phyloP scores from a whole-genome alignment of 2,329 filamentous ascomycete species.

The Pseudogymnoascus sp. region DNA sequence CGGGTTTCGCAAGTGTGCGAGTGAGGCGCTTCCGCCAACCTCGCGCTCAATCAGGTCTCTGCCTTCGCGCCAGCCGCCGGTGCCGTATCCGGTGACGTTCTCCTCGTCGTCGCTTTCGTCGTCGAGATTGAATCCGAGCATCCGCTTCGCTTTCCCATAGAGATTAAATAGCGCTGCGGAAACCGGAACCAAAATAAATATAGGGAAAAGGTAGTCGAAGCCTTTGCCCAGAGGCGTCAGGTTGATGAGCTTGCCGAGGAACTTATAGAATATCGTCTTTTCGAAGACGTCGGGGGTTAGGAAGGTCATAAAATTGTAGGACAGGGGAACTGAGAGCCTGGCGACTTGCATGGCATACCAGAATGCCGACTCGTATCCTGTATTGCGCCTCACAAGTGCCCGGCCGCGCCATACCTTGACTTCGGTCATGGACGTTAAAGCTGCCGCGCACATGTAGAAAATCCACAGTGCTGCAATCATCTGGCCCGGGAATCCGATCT shows the following conservation, averaged over 20 bases:
- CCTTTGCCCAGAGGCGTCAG: conserved; percentile 74
- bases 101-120: conserved; percentile 57
- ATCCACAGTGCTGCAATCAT: conserved; percentile 81
- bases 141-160: conserved; percentile 72
- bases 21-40: conserved; percentile 55
- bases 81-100: conserved; percentile 60
- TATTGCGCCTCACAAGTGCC: conserved; percentile 82
- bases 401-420: conserved; percentile 97
- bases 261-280: conserved; percentile 77
- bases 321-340: conserved; percentile 82
- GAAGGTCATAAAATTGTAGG: conserved; percentile 96
- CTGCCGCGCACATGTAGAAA: conserved; percentile 89
- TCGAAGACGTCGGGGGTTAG: conserved; percentile 64
- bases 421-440: conserved; percentile 79
- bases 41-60: conserved; percentile 85
- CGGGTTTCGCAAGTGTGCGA: conserved; percentile 37
- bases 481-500: conserved; percentile 82
- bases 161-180: conserved; percentile 81
- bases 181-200: conserved; percentile 80
- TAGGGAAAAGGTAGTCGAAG: conserved; percentile 84
- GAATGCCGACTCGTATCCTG: conserved; percentile 84
- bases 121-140: conserved; percentile 70
- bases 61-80: conserved; percentile 85
- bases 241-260: conserved; percentile 76
- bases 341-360: conserved; percentile 95